Evolutionary conservation across 208 protist genomes (phyloP).

Genomic region (Wallacemonas sp.): DNA sequence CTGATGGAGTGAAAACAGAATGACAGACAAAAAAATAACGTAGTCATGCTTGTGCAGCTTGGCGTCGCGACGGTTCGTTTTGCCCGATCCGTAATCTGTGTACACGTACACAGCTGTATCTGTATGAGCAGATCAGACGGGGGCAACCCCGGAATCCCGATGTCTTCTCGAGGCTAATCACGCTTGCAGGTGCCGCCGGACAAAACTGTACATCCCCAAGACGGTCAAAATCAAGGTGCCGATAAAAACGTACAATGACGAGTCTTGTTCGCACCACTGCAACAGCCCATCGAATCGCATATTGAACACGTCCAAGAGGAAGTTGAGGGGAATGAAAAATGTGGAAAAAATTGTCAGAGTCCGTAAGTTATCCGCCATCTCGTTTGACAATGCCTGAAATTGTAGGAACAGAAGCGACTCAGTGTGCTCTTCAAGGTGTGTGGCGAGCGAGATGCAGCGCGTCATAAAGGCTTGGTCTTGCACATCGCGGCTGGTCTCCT

Average conservation of each 20-base stretch:
- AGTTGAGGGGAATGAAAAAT: conserved; percentile 60
- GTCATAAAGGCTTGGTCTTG: conserved; percentile 3
- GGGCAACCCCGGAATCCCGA: background rate
- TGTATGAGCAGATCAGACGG: too few species aligned
- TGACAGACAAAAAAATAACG: too few species aligned
- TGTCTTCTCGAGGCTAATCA: background rate
- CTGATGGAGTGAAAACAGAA: too few species aligned
- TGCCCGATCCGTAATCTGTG: too few species aligned
- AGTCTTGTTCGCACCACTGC: conserved; percentile 9
- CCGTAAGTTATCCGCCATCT: conserved; percentile 52
- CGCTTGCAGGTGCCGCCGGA: background rate
- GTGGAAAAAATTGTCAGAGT: conserved; percentile 68
- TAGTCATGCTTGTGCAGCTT: too few species aligned
- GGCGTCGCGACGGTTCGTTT: too few species aligned
- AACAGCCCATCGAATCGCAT: conserved; percentile 33
- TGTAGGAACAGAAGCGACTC: conserved; percentile 55
- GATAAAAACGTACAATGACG: conserved; percentile 17
- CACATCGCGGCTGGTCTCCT: background rate
- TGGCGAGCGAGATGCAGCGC: conserved; percentile 30
- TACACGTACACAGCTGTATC: too few species aligned
- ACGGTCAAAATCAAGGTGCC: conserved; percentile 18
- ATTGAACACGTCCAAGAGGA: conserved; percentile 47
- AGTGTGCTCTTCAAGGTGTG: conserved; percentile 55
- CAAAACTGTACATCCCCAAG: conserved; percentile 28
- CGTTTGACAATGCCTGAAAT: conserved; percentile 54